These are phyloP conservation scores for Penicillium coffeae DNA, from an alignment of 495 filamentous ascomycete genomes.

Conservation along the genomic window DNA sequence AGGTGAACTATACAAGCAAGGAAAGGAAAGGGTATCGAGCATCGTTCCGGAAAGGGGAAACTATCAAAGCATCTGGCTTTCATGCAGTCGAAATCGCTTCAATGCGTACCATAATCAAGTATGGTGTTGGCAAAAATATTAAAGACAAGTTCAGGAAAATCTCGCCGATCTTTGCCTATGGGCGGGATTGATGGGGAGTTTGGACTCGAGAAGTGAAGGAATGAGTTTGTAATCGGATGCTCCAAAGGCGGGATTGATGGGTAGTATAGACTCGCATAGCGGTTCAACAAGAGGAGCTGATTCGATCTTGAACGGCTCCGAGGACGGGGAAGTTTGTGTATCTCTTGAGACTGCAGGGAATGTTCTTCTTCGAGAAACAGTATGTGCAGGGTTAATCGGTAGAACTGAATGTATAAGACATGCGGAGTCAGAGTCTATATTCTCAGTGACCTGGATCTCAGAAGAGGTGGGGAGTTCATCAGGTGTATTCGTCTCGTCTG, in stretches of 20 bases:
- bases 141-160: conserved; percentile 3
- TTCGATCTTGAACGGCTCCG: background rate
- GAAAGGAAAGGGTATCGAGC: conserved; percentile 32
- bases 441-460: background rate
- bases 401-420: conserved; percentile 19
- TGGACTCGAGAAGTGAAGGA: conserved; percentile 1
- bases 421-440: background rate
- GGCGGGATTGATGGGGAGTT: conserved; percentile 32
- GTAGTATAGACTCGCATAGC: conserved; percentile 4
- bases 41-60: conserved; percentile 16
- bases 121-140: conserved; percentile 3
- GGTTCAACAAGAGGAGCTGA: background rate
- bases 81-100: background rate
- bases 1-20: conserved; percentile 27
- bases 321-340: background rate
- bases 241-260: conserved; percentile 28
- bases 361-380: conserved; percentile 2
- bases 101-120: background rate
- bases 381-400: conserved; percentile 18
- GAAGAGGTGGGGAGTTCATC: no score
- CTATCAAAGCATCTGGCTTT: conserved; percentile 18
- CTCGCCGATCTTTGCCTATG: conserved; percentile 13
- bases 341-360: conserved; percentile 2
- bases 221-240: background rate
- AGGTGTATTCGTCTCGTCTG: no score